Evolutionary conservation across 768 basidiomycete species (phyloP), one percentile per base, ranked within the genome.

Genomic region (Guyanaporus albipodus): DNA sequence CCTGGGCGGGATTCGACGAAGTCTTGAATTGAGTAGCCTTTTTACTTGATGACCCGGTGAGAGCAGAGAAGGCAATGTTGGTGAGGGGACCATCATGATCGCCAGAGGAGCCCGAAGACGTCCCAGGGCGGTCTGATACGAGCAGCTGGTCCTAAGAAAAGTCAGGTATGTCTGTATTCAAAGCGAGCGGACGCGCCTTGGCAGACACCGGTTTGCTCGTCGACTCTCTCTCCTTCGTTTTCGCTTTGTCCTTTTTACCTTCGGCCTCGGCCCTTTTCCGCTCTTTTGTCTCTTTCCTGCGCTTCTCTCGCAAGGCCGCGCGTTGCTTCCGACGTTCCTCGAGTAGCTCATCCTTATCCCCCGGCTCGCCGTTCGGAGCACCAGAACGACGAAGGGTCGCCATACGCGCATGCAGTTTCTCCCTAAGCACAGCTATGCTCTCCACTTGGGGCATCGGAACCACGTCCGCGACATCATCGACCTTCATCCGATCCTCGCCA

Each of bases 231-330:
- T 51, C 64, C 77, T 75, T 60, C 12, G 71, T 70, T 61, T 78
- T 75, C 38, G 66, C 70, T 38, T 73, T 75, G 60, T 77, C 79
- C 18, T 69, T 71, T 68, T 70, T 74, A 42, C 64, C 60, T 59
- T 85, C 87, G 49, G 80, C 73, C 61, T 87, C 83, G 14, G 72
- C 74, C 55, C 73, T 69, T 49, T 83, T 87, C 68, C 89, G 87
- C 68, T 93, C 92, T 61, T 77, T 86, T 8, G 88, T 89, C 71
- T 89, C 87, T 59, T 86, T 88, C 60, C 93, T 70, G 55, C 95
- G 71, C 47, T 82, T 78, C 67, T 97, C 94, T 18, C 93, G 76
- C 75, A 96, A 74, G 27, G 84, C 80, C 0, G 85, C 93, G 5
- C 91, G 73, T 58, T 89, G 83, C 55, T 68, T 67, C 50, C 92